Evolutionary conservation across 2,329 filamentous ascomycete species (phyloP).

Genomic region (Colletotrichum brevisporum): DNA sequence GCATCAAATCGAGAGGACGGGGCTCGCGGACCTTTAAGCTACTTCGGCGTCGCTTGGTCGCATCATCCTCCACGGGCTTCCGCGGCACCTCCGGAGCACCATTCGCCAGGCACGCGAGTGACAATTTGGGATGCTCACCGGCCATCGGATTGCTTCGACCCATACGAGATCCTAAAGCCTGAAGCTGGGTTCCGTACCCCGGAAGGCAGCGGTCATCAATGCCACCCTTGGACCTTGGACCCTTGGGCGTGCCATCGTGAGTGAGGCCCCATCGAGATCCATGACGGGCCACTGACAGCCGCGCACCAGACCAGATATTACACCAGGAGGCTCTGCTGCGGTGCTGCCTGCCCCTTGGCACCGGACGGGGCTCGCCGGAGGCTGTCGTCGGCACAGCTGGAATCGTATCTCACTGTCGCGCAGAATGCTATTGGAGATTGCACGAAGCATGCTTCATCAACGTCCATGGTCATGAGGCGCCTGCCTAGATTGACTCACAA

Average conservation of each 20-base stretch:
- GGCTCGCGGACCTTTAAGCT: slow-evolving; percentile 16
- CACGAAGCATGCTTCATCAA: no score
- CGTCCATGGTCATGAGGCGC: no score
- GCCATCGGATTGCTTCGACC: slow-evolving; percentile 3
- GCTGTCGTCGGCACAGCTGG: no score
- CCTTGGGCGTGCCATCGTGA: neutral
- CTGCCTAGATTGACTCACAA: no score
- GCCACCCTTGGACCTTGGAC: neutral
- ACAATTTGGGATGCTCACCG: neutral
- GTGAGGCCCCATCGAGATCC: slow-evolving; percentile 15
- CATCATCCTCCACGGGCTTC: neutral
- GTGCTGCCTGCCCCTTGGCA: slow-evolving; percentile 15
- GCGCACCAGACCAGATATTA: neutral
- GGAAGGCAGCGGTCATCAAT: neutral
- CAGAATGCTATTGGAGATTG: no score
- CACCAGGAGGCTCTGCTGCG: slow-evolving; percentile 3
- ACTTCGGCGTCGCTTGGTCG: neutral
- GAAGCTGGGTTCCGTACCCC: slow-evolving; percentile 1
- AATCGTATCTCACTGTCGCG: no score
- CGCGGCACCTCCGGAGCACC: neutral
- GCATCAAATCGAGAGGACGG: slow-evolving; percentile 8
- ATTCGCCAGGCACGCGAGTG: neutral
- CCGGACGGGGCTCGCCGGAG: no score
- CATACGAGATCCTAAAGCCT: slow-evolving; percentile 4
- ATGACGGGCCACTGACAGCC: neutral